A percentile compares a stretch with the other conserved stretches of the same genome.
Conservation (phyloP, 768 basidiomycete species). For the Podaxis sp. region DNA sequence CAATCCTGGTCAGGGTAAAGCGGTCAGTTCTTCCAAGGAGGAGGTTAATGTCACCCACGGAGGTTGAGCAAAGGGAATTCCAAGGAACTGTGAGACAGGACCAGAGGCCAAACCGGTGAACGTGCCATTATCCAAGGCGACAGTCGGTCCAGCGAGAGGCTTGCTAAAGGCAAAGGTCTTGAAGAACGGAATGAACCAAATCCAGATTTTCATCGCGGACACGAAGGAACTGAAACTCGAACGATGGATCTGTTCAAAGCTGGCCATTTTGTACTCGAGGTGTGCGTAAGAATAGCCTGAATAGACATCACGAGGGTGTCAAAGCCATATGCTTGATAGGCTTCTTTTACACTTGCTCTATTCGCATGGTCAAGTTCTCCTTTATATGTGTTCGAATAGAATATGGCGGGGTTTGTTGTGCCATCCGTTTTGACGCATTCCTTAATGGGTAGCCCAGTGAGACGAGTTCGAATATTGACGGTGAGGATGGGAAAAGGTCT, state of each 20-base stretch:
- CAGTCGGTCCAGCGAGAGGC: slow-evolving; percentile 26
- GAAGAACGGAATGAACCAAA: neutral
- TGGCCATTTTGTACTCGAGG: neutral
- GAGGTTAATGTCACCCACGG: slow-evolving; percentile 34
- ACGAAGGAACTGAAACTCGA: neutral
- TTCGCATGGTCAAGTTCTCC: neutral
- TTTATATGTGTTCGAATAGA: too few species aligned
- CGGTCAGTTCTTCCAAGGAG: neutral
- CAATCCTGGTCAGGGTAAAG: slow-evolving; percentile 25
- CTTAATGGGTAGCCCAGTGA: too few species aligned
- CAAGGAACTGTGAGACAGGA: slow-evolving; percentile 37
- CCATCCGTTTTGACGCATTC: too few species aligned
- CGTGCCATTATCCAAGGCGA: slow-evolving; percentile 41
- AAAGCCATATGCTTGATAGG: neutral
- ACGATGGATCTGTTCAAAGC: neutral
- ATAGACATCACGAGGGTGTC: neutral
- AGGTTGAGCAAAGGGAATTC: slow-evolving; percentile 50
- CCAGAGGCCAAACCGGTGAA: slow-evolving; percentile 34
- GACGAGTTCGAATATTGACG: too few species aligned
- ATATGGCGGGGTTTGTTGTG: too few species aligned
- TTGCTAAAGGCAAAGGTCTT: neutral
- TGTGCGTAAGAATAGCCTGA: neutral
- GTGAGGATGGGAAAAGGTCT: too few species aligned
- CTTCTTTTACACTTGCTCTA: neutral
- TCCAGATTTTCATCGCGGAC: neutral